Evolutionary conservation across 2,329 filamentous ascomycete genomes (phyloP), one percentile per base, ranked within the genome.

Genomic region (Aspergillus puulaauensis): DNA sequence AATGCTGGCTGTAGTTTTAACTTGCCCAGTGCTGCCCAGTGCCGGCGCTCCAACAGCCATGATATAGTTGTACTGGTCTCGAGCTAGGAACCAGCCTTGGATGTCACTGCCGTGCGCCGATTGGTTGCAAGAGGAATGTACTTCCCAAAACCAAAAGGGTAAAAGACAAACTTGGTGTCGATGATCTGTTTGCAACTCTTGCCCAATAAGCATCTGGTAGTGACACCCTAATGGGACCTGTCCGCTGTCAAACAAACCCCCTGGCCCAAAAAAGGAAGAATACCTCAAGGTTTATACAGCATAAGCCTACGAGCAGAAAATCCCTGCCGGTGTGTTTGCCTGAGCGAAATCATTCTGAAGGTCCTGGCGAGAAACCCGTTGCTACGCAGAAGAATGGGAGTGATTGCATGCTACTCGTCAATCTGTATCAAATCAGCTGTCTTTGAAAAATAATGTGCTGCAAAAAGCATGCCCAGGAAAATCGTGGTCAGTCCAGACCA

Each of bases 181-280:
- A 45, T 45, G 43, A 45, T 45, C 21, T 45, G 4, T 45, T 45
- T 45, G 6, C 6, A 45, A 45, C 19, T 45, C 1, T 3, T 45
- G 43, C 43, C 43, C 43, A 45, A 45, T 45, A 45, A 45, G 27
- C 43, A n/a, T 27, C 43, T 19, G 43, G 43, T 27, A 47, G 24
- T 47, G 24, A 27, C 45, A 47, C 27, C 45, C 45, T 33, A 31
- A 47, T 47, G 45, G 15, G 23, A 33, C 12, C 43, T 46, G 21
- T 45, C 43, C 43, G 43, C 43, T 45, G 43, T 45, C 43, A 45
- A 45, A n/a, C 43, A 45, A 45, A 45, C 43, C 43, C 43, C 43
- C 21, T 24, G 19, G 21, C 43, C 43, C 12, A 45, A 45, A 45
- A 45, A 45, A 45, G 43, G 43, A 45, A 45, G 21, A 45, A 27